Evolutionary conservation across 208 protist species (phyloP), one percentile per base, ranked within the genome.

Genomic region (Phytomonas sp.): DNA sequence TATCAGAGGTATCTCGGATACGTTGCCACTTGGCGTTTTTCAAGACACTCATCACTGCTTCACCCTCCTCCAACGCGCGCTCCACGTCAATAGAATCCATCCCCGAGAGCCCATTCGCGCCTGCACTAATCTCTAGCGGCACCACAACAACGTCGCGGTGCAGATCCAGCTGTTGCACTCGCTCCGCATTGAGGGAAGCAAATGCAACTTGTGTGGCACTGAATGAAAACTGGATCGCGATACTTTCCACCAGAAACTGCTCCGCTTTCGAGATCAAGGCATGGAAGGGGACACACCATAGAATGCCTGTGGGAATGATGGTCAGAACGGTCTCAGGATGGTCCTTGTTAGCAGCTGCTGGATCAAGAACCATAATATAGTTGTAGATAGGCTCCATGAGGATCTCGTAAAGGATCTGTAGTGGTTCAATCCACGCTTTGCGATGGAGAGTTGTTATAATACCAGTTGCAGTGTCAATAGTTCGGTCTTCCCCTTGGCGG

Each of bases 251-350:
- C 32, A 94, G 71, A 77, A 87, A 97, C 17, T 82, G 77, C 29
- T 89, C 71, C n/a, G 75, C 70, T 29, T 63, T 78, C 63, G 85
- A 79, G 9, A 75, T 66, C 59, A 97, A 76, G n/a, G 88, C 86
- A 68, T 93, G 83, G 75, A 91, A 97, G 15, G 93, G 93, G 60
- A 97, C 83, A 29, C 82, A 40, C 87, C 91, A 95, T 30, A 97
- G 59, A 68, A 53, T 15, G 36, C 83, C 88, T 20, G 80, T 81
- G 1, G 93, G 93, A 46, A 97, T 85, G 46, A 97, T 70, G 30
- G 91, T 96, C 20, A 94, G 71, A 15, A 97, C 79, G 62, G 79
- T 76, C 40, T 84, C 74, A 51, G 40, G 40, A 51, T 51, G 40
- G 62, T 82, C 78, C 37, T 67, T 69, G 37, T 82, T 63, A 43